Conservation (phyloP, 768 basidiomycete species). For the Gloeostereum incarnatum region DNA sequence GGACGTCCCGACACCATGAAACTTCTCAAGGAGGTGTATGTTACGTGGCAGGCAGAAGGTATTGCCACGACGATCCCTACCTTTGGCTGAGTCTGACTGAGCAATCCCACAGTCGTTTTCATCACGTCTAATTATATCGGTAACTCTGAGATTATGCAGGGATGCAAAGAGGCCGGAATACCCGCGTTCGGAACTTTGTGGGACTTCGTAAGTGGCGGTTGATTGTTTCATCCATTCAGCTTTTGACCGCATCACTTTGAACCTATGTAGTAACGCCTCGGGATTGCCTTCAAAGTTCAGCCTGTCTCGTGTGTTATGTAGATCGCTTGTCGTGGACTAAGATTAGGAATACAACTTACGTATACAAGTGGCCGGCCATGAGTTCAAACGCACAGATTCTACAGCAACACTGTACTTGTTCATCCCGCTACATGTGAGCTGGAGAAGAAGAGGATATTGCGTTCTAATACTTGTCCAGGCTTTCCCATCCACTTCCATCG, state of each 20-base stretch:
- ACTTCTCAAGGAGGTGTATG: slow-evolving; percentile 58
- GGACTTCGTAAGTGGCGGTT: slow-evolving; percentile 41
- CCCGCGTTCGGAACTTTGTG: slow-evolving; percentile 63
- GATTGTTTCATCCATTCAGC: neutral
- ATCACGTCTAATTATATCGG: slow-evolving; percentile 80
- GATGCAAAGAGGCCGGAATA: slow-evolving; percentile 61
- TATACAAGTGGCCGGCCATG: too few species aligned
- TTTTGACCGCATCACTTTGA: neutral
- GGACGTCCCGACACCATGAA: slow-evolving; percentile 76
- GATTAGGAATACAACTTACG: too few species aligned
- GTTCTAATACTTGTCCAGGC: slow-evolving; percentile 51
- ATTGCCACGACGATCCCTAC: slow-evolving; percentile 1
- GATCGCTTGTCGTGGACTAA: too few species aligned
- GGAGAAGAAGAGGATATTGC: neutral
- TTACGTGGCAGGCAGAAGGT: slow-evolving; percentile 68
- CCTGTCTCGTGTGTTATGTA: too few species aligned
- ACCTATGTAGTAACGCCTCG: neutral
- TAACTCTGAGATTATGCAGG: slow-evolving; percentile 73
- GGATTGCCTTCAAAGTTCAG: too few species aligned
- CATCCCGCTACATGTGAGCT: too few species aligned
- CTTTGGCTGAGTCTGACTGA: neutral
- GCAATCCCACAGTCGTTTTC: slow-evolving; percentile 47
- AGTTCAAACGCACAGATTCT: neutral
- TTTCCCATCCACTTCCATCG: slow-evolving; percentile 88
- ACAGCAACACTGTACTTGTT: neutral